Evolutionary conservation across 2,329 filamentous ascomycete species (phyloP), one percentile per base, ranked within the genome.

Genomic region (Tolypocladium cylindrosporum): DNA sequence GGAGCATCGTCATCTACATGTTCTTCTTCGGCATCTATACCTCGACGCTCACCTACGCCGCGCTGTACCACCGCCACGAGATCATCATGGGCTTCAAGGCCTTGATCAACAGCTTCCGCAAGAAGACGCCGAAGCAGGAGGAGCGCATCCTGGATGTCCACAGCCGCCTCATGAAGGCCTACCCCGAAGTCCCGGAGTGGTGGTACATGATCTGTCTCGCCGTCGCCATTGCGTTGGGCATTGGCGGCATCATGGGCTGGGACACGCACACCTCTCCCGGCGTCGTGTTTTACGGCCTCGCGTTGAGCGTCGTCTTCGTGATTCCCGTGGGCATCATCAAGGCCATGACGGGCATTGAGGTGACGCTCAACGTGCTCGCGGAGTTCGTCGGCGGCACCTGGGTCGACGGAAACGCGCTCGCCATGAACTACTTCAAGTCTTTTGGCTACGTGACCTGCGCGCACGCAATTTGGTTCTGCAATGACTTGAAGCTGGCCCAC

Each of bases 21-120:
- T 79, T 78, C 66, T 82, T 81, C 69, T 83, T 83, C 58, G 78
- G 75, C 55, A 76, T 81, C 37, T 82, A 82, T 62, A 73, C 80
- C 0, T 77, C 79, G 21, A 77, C 76, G 0, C 66, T 83, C 19
- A 77, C 76, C 4, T 80, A 82, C 57, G 76, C 78, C 31, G 64
- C 69, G 21, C 71, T 83, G 1, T 82, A 81, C 66, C 78, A 83
- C 63, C 74, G 79, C 4, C 73, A 76, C 55, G 79, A 82, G 61
- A 77, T 83, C 43, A 64, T 65, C 9, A 75, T 77, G 57, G 79
- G 79, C 2, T 78, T 81, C 69, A 74, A 75, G 64, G 77, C 74
- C 41, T 67, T 80, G 5, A 71, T 74, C 61, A 74, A 72, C 60
- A 76, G 75, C 64, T 73, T 81, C 61, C 73, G 73, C 52, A 74